A percentile compares a stretch with the other conserved stretches of the same genome.
These are phyloP conservation scores for Rhododendron ferrugineum DNA, from an alignment of 148 eudicot species.

Conservation along the genomic window DNA sequence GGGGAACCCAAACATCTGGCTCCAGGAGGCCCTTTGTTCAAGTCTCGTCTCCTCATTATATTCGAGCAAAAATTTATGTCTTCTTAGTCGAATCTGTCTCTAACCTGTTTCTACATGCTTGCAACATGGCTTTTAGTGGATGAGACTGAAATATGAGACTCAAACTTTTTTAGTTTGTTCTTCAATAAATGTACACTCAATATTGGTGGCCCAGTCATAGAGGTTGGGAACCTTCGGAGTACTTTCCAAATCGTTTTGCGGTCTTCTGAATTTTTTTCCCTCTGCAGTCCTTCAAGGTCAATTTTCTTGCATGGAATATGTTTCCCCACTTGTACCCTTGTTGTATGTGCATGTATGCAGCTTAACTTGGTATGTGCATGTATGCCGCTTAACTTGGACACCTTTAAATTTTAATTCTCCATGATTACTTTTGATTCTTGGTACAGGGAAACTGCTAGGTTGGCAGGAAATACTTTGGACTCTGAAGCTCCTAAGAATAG, in stretches of 20 bases:
- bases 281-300: background rate
- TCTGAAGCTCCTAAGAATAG: constrained; percentile 46
- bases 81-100: background rate
- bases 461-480: constrained; percentile 34
- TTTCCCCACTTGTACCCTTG: background rate
- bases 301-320: background rate
- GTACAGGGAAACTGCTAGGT: constrained; percentile 52
- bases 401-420: background rate
- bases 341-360: background rate
- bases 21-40: background rate
- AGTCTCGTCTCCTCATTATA: background rate
- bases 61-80: background rate
- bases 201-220: background rate
- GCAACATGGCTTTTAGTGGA: background rate
- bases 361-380: background rate
- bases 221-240: background rate
- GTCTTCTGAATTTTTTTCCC: background rate
- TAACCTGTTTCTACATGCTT: background rate
- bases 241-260: background rate
- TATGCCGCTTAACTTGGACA: background rate
- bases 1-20: background rate
- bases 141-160: background rate
- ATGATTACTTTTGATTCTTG: background rate
- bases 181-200: background rate
- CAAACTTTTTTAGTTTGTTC: background rate